Evolutionary conservation across 352 stramenopile species (phyloP).

Genomic region (Pythium oligandrum): DNA sequence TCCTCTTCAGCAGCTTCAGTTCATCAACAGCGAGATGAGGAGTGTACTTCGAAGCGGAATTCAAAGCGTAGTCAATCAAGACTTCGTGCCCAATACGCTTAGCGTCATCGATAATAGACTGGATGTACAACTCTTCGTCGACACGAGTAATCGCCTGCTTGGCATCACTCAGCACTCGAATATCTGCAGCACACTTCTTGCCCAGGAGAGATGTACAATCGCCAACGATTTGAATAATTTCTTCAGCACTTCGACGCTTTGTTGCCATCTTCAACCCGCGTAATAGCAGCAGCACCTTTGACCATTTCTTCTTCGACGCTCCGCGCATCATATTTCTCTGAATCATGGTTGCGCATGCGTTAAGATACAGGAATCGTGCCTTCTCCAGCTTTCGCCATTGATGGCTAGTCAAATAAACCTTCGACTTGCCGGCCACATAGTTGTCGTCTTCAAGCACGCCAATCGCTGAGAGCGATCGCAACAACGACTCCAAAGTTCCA

Average conservation of each 20-base stretch:
- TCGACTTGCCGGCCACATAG: constrained; percentile 64
- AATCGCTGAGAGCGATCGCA: constrained; percentile 74
- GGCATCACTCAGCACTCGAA: constrained; percentile 53
- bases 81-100: constrained; percentile 45
- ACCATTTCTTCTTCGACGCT: constrained; percentile 59
- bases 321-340: constrained; percentile 77
- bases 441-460: constrained; percentile 77
- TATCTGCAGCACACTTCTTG: constrained; percentile 44
- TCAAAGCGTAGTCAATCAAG: constrained; percentile 63
- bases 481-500: constrained; percentile 63
- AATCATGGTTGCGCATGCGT: constrained; percentile 79
- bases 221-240: constrained; percentile 59
- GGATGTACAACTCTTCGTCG: constrained; percentile 75
- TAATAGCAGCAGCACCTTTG: constrained; percentile 55
- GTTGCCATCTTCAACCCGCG: constrained; percentile 48
- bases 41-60: constrained; percentile 54
- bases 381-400: constrained; percentile 83
- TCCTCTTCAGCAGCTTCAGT: constrained; percentile 21
- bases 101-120: constrained; percentile 64
- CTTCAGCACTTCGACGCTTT: constrained; percentile 39
- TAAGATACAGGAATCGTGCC: constrained; percentile 70
- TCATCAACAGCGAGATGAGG: constrained; percentile 51
- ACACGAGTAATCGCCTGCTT: constrained; percentile 47
- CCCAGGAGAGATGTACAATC: constrained; percentile 56
- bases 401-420: constrained; percentile 72